These are phyloP conservation scores for Asterophora lycoperdoides DNA, from an alignment of 768 basidiomycete genomes.

Conservation along the genomic window DNA sequence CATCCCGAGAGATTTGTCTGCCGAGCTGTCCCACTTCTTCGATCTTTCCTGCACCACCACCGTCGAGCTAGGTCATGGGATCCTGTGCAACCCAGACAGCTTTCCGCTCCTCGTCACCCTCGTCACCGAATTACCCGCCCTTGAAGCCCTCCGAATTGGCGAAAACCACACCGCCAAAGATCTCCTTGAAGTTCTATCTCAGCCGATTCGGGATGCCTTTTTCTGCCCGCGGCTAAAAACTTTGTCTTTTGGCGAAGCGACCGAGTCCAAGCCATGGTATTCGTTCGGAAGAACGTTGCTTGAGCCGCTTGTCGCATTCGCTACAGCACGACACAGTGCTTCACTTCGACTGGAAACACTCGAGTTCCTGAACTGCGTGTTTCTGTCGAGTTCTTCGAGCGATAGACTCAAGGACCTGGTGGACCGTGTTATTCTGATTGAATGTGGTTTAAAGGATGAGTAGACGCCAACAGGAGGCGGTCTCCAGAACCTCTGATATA, in stretches of 20 bases:
- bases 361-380: conserved; percentile 25
- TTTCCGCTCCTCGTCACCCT: conserved; percentile 12
- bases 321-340: conserved; percentile 11
- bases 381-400: not conserved
- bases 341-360: conserved; percentile 18
- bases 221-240: conserved; percentile 23
- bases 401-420: not conserved
- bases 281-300: conserved; percentile 30
- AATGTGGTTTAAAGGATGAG: too few relatives aligned
- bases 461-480: too few relatives aligned
- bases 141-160: conserved; percentile 1
- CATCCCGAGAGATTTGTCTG: not conserved
- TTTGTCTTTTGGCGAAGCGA: conserved; percentile 29
- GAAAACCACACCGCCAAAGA: conserved; percentile 17
- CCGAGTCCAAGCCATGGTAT: conserved; percentile 28
- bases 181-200: conserved; percentile 20
- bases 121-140: conserved; percentile 1
- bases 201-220: not conserved
- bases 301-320: conserved; percentile 14
- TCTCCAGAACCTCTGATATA: too few relatives aligned
- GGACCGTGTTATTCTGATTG: not conserved
- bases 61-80: conserved; percentile 22
- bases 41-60: conserved; percentile 22
- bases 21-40: conserved; percentile 1
- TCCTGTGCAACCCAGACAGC: conserved; percentile 3